Conservation (phyloP, 345 rosid genomes). For the Salix koriyanagi region DNA sequence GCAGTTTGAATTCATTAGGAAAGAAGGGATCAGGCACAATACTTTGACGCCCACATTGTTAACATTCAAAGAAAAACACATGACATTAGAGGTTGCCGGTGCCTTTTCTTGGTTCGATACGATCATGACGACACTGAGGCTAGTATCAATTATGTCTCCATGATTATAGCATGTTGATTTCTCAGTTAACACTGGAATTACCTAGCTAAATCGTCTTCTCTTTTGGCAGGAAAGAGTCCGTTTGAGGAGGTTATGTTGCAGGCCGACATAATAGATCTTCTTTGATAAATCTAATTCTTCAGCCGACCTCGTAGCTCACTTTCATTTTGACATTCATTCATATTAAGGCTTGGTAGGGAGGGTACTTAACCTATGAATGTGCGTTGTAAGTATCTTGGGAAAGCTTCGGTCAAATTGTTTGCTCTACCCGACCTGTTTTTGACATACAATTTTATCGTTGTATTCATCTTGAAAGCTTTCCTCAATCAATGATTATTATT, state of each 20-base stretch:
- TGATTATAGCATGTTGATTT: neutral
- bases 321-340: neutral
- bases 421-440: too few species aligned
- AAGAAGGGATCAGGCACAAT: conserved; percentile 55
- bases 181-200: neutral
- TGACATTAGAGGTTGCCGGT: conserved; percentile 73
- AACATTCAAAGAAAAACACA: conserved; percentile 54
- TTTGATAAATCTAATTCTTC: neutral
- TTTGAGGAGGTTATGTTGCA: conserved; percentile 52
- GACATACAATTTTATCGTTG: too few species aligned
- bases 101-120: conserved; percentile 49
- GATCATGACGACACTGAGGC: conserved; percentile 53
- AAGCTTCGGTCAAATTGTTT: too few species aligned
- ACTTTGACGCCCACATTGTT: conserved; percentile 53
- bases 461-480: too few species aligned
- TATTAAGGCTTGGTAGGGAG: too few species aligned
- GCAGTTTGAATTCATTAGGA: conserved; percentile 28
- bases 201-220: too few species aligned
- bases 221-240: conserved; percentile 51
- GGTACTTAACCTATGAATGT: too few species aligned
- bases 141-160: conserved; percentile 2
- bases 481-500: too few species aligned
- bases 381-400: too few species aligned
- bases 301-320: neutral
- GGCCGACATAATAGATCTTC: conserved; percentile 20